Percentiles rank a stretch among this genome's conserved stretches.
phyloP scores from a whole-genome alignment of 192 early-diverging fungal genomes.

The Coemansia sp. region DNA sequence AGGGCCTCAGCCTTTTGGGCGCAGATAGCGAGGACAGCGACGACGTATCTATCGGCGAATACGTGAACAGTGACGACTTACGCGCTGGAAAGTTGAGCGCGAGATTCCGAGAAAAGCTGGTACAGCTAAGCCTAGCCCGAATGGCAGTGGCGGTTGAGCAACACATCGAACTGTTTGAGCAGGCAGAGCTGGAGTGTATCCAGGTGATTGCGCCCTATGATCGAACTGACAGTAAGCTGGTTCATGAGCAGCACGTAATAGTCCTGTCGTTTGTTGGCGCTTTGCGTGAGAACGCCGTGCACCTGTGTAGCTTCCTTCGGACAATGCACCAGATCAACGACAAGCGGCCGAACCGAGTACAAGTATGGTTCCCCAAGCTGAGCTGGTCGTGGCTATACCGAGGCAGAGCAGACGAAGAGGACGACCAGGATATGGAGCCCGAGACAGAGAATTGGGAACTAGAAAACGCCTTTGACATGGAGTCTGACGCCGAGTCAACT shows the following conservation, averaged over 20 bases:
- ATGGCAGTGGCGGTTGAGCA: constrained; percentile 22
- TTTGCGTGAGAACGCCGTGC: constrained; percentile 36
- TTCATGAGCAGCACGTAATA: constrained; percentile 26
- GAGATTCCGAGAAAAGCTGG: constrained; percentile 3
- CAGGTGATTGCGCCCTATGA: constrained; percentile 25
- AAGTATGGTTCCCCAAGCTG: constrained; percentile 39
- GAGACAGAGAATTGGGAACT: constrained; percentile 23
- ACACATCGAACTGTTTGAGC: constrained; percentile 26
- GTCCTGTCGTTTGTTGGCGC: constrained; percentile 44
- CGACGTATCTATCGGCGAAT: not conserved
- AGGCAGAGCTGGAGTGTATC: constrained; percentile 20
- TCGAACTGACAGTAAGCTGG: constrained; percentile 1
- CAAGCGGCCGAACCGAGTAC: constrained; percentile 14
- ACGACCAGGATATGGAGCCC: constrained; percentile 14
- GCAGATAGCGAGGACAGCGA: not conserved
- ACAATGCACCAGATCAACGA: constrained; percentile 20
- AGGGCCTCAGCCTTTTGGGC: not conserved
- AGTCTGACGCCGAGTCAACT: not conserved
- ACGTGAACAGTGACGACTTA: not conserved
- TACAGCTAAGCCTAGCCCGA: constrained; percentile 16
- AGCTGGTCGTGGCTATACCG: constrained; percentile 36
- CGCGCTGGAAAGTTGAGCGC: not conserved
- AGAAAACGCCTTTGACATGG: constrained; percentile 26
- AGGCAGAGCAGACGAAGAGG: constrained; percentile 20
- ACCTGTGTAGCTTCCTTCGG: constrained; percentile 17